Evolutionary conservation across 768 basidiomycete genomes (phyloP).

Genomic region (Stropharia rugosoannulata): DNA sequence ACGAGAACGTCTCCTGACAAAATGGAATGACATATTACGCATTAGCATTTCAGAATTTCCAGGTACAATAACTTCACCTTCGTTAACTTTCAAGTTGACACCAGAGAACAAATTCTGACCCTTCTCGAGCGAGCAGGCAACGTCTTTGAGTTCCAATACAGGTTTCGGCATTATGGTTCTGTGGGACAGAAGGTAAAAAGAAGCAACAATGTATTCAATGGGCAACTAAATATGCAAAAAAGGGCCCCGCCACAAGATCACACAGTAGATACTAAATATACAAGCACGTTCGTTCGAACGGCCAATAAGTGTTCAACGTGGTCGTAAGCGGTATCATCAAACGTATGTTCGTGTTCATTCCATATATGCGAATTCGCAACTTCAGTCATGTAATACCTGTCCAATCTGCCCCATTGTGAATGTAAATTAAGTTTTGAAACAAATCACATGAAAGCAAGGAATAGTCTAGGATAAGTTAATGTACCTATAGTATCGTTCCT

Average conservation of each 20-base stretch:
- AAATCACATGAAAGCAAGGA: conserved; percentile 10
- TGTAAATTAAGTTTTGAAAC: conserved; percentile 6
- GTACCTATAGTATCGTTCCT: conserved; percentile 13
- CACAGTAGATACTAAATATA: background rate
- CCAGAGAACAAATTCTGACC: conserved; percentile 56
- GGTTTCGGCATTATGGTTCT: conserved; percentile 15
- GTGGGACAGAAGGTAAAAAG: background rate
- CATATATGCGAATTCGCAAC: too few relatives aligned
- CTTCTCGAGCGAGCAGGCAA: conserved; percentile 48
- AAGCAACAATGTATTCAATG: too few relatives aligned
- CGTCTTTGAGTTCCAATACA: conserved; percentile 52
- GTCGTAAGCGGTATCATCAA: too few relatives aligned
- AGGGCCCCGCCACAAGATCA: background rate
- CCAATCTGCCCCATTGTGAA: background rate
- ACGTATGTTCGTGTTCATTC: too few relatives aligned
- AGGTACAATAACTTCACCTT: conserved; percentile 31
- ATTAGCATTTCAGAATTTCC: background rate
- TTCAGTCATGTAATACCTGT: background rate
- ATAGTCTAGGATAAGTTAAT: conserved; percentile 20
- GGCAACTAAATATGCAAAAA: background rate
- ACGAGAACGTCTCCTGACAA: conserved; percentile 65
- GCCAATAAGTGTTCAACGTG: background rate
- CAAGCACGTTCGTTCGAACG: conserved; percentile 5
- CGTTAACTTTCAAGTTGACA: conserved; percentile 59
- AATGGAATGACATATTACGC: background rate